Percentiles rank a stretch among this genome's conserved stretches.
phyloP scores from a whole-genome alignment of 306 rosid genomes.

The Dalbergia oliveri region DNA sequence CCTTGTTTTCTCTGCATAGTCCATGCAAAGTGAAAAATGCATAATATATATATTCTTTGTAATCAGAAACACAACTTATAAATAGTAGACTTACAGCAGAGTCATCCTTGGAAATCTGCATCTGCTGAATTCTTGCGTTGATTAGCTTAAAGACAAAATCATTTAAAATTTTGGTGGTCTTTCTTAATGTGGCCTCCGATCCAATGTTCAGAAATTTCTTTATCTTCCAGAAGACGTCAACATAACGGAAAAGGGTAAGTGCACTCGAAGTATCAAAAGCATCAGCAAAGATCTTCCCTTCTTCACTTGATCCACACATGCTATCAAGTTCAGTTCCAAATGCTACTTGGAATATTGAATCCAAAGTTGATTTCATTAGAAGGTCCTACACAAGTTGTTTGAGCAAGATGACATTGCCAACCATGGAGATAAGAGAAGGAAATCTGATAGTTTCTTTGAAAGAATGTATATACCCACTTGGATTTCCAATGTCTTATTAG shows the following conservation, averaged over 20 bases:
- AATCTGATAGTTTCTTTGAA: not conserved
- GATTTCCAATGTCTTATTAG: slow-evolving; percentile 59
- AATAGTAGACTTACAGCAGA: slow-evolving; percentile 56
- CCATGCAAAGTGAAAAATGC: slow-evolving; percentile 29
- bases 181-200: slow-evolving; percentile 65
- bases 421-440: slow-evolving; percentile 24
- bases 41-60: not conserved
- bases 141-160: slow-evolving; percentile 70
- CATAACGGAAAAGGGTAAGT: slow-evolving; percentile 65
- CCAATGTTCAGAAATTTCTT: slow-evolving; percentile 76
- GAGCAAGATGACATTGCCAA: slow-evolving; percentile 5
- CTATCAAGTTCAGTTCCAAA: slow-evolving; percentile 79
- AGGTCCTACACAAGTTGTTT: slow-evolving; percentile 56
- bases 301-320: slow-evolving; percentile 85
- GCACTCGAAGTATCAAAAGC: slow-evolving; percentile 78
- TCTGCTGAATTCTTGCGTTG: slow-evolving; percentile 56
- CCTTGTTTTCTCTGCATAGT: slow-evolving; percentile 56
- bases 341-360: slow-evolving; percentile 82
- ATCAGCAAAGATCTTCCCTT: slow-evolving; percentile 63
- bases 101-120: slow-evolving; percentile 52
- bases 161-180: slow-evolving; percentile 50
- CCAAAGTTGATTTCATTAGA: slow-evolving; percentile 70
- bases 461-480: slow-evolving; percentile 58
- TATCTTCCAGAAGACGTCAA: slow-evolving; percentile 75
- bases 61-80: slow-evolving; percentile 28